These are phyloP conservation scores for Punica granatum DNA, from an alignment of 345 rosid genomes.

Conservation along the genomic window DNA sequence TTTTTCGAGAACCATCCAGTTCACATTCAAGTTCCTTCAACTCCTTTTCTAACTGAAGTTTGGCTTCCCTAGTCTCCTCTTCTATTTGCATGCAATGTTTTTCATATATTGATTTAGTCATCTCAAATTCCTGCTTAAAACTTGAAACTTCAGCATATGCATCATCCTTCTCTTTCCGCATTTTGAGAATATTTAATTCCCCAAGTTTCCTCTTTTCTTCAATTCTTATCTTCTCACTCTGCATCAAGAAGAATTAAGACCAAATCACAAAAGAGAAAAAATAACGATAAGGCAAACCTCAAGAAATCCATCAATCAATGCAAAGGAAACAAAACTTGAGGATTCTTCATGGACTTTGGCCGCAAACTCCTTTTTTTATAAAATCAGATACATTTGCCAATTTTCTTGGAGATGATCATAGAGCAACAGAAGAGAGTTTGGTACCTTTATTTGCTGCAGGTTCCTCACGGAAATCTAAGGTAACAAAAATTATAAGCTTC, in stretches of 20 bases:
- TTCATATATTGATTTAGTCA: conserved; percentile 43
- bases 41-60: conserved; percentile 47
- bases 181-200: conserved; percentile 43
- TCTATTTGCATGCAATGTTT: conserved; percentile 47
- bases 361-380: background rate
- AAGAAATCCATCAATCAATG: background rate
- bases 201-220: conserved; percentile 65
- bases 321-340: background rate
- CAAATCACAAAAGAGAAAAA: background rate
- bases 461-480: conserved; percentile 37
- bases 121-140: conserved; percentile 57
- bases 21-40: conserved; percentile 48
- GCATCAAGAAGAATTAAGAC: conserved; percentile 16
- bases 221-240: conserved; percentile 62
- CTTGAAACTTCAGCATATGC: conserved; percentile 47
- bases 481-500: background rate
- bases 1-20: conserved; percentile 42
- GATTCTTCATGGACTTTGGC: background rate
- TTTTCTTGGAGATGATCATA: background rate
- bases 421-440: background rate
- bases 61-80: conserved; percentile 40
- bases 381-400: background rate
- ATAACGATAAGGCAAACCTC: background rate
- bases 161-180: conserved; percentile 50
- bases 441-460: conserved; percentile 25